Base-by-base conservation (phyloP, 1,139 yeast genomes). In the Suhomyces taliae region DNA sequence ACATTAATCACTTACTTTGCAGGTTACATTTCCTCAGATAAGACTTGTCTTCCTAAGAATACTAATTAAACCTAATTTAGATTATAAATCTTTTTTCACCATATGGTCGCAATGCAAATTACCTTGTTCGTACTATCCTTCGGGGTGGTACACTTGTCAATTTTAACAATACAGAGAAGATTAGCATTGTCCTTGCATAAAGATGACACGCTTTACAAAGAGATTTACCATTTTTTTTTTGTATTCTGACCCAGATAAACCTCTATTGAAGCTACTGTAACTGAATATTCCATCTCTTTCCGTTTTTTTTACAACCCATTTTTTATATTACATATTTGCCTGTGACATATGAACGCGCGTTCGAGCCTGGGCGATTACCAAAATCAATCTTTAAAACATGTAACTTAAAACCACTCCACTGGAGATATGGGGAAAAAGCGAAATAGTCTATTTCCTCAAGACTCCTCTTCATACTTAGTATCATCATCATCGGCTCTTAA, bases 111-210 rank as follows among this genome's bases (percentile, higher is more conserved):
- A 42, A 15, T 42, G 42, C 37, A 39, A 39, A 34, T 35, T n/a
- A 12, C 7, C 10, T 33, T 38, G 39, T 53, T 67, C 74, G 78
- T 72, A 70, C 76, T 70, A 62, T 72, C 71, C 72, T 58, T 67
- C 70, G 72, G 67, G 77, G 62, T 74, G 63, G 78, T 70, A 72
- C 79, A 74, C 71, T 74, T 74, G 79, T 75, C 79, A 75, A 75
- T 68, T 74, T 72, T 74, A 87, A 87, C 91, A 86, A 87, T 87
- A 87, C 95, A 87, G 95, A 87, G 95, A 87, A 87, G 95, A 87
- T 87, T 85, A 87, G 95, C 95, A 87, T 87, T 90, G 95, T 90
- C 95, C 95, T 90, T 87, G 95, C 95, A 87, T 87, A 87, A 87
- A 90, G 95, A 87, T 87, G 95, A 87, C 95, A 87, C 93, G 93